A percentile compares a stretch with the other conserved stretches of the same genome.
phyloP scores from a whole-genome alignment of 202 grass and related monocot genomes.

The Panicum virgatum region DNA sequence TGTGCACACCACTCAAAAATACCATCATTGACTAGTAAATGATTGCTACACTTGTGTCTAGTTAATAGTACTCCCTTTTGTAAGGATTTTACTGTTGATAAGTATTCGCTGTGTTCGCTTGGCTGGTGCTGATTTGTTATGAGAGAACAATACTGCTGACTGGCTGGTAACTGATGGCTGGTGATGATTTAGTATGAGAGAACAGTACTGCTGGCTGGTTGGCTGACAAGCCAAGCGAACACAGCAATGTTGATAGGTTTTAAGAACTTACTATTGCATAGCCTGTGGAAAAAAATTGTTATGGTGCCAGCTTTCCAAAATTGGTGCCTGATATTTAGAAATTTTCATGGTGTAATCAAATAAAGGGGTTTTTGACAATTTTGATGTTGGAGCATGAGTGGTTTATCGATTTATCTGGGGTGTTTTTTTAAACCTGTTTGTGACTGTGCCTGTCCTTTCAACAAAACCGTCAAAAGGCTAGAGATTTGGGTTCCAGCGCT shows the following conservation, averaged over 20 bases:
- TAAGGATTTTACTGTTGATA: too few species aligned
- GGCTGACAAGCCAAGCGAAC: too few species aligned
- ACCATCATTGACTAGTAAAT: not conserved
- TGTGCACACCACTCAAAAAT: not conserved
- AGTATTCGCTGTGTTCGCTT: too few species aligned
- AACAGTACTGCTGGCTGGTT: too few species aligned
- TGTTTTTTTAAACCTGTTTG: slow-evolving; percentile 27
- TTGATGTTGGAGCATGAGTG: not conserved
- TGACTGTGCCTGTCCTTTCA: slow-evolving; percentile 24
- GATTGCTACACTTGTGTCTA: not conserved
- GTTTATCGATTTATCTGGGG: not conserved
- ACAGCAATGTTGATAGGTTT: not conserved
- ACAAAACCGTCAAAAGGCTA: slow-evolving; percentile 35
- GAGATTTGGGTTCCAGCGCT: slow-evolving; percentile 34
- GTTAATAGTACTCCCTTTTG: not conserved
- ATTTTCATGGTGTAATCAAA: not conserved
- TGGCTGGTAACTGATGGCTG: too few species aligned
- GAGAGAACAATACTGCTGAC: too few species aligned
- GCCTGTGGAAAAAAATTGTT: not conserved
- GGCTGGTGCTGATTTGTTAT: too few species aligned
- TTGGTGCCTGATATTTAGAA: not conserved
- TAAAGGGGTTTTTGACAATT: not conserved
- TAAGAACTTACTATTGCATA: not conserved
- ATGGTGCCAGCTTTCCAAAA: not conserved
- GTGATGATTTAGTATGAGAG: too few species aligned